phyloP scores from a whole-genome alignment of 2,329 filamentous ascomycete genomes.

The Colletotrichum graminicola region DNA sequence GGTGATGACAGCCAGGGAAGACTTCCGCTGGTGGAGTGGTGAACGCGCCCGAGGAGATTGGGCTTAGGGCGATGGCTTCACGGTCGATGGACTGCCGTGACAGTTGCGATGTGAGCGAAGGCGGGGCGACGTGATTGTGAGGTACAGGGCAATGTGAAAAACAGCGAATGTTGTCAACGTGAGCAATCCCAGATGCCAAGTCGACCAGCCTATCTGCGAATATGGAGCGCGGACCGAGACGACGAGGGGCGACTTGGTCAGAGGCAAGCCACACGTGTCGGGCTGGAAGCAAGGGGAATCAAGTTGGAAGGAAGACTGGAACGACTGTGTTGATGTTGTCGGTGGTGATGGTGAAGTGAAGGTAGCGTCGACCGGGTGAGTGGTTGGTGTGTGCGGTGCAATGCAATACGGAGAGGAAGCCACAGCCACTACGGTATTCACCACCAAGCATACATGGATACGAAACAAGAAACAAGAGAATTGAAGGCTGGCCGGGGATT shows the following conservation, averaged over 20 bases:
- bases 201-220: conserved; percentile 18
- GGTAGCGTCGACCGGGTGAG: neutral
- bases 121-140: conserved; percentile 5
- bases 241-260: conserved; percentile 1
- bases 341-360: conserved; percentile 10
- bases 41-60: neutral
- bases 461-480: neutral
- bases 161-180: conserved; percentile 24
- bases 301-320: conserved; percentile 9
- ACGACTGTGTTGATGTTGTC: conserved; percentile 6
- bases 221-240: neutral
- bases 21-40: neutral
- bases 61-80: conserved; percentile 7
- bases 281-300: neutral
- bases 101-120: neutral
- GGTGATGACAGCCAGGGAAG: neutral
- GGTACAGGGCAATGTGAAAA: conserved; percentile 8
- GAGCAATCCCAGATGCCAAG: conserved; percentile 8
- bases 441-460: neutral
- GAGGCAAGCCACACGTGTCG: conserved; percentile 20
- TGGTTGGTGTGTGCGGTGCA: neutral
- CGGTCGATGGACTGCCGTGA: conserved; percentile 1
- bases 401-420: neutral
- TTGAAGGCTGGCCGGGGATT: neutral
- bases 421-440: neutral